phyloP scores from a whole-genome alignment of 2,329 filamentous ascomycete genomes.

The Canariomyces notabilis region DNA sequence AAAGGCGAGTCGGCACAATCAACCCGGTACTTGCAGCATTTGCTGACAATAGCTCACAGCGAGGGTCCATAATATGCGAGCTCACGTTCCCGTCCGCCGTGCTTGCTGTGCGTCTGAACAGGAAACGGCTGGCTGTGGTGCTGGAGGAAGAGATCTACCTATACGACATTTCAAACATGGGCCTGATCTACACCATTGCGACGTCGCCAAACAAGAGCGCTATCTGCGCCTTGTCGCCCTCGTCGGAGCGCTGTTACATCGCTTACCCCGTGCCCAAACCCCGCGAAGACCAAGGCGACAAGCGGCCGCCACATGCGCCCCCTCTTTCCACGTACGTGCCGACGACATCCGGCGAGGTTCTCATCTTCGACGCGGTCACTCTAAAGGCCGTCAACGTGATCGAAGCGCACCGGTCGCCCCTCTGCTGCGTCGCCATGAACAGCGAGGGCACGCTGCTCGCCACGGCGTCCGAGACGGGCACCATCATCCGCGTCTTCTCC shows the following conservation, averaged over 20 bases:
- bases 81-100: constrained; percentile 97
- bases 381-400: constrained; percentile 93
- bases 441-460: constrained; percentile 87
- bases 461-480: constrained; percentile 94
- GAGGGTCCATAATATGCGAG: constrained; percentile 86
- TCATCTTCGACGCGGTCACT: constrained; percentile 86
- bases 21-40: not conserved
- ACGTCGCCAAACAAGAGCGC: constrained; percentile 90
- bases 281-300: constrained; percentile 53
- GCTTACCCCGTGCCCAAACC: constrained; percentile 84
- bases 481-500: constrained; percentile 93
- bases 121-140: constrained; percentile 88
- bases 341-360: constrained; percentile 83
- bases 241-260: constrained; percentile 92
- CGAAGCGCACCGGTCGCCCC: constrained; percentile 85
- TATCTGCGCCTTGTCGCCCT: constrained; percentile 88
- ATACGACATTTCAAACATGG: constrained; percentile 99
- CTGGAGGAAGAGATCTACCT: constrained; percentile 96
- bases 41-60: constrained; percentile 33
- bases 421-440: constrained; percentile 88
- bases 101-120: constrained; percentile 85
- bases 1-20: constrained; percentile 56
- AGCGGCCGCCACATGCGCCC: constrained; percentile 74
- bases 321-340: constrained; percentile 72
- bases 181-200: constrained; percentile 82